Conservation (phyloP, 1,139 yeast genomes). For the Williopsis jadinii region DNA sequence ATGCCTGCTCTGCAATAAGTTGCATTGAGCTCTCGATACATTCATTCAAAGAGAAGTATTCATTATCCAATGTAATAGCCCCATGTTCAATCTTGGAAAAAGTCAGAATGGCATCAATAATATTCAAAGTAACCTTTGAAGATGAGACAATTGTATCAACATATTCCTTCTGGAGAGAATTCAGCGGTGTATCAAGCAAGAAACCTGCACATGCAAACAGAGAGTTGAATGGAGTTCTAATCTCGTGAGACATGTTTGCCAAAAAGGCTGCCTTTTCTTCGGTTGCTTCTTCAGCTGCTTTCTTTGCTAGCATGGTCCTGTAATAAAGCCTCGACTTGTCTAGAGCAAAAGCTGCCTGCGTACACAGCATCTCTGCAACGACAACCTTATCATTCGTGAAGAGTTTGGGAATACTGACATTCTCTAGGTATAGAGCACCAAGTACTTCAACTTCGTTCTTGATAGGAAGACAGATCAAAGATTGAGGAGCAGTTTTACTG, state of each 20-base stretch:
- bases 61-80: constrained; percentile 38
- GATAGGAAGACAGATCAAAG: constrained; percentile 43
- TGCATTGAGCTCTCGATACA: constrained; percentile 48
- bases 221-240: constrained; percentile 53
- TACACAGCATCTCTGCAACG: constrained; percentile 39
- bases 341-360: constrained; percentile 49
- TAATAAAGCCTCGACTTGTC: constrained; percentile 41
- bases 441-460: constrained; percentile 36
- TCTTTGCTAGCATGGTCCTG: constrained; percentile 46
- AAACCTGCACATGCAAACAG: constrained; percentile 48
- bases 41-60: constrained; percentile 44
- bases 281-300: constrained; percentile 54
- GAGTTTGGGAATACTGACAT: constrained; percentile 22
- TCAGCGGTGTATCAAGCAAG: constrained; percentile 42
- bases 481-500: constrained; percentile 28
- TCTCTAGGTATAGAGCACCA: constrained; percentile 46
- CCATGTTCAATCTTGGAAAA: constrained; percentile 55
- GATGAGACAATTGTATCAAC: constrained; percentile 48
- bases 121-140: constrained; percentile 46
- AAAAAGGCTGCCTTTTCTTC: constrained; percentile 51
- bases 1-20: constrained; percentile 46
- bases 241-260: constrained; percentile 58
- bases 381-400: constrained; percentile 34
- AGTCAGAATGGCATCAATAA: constrained; percentile 51
- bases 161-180: constrained; percentile 42